Conservation (phyloP, 805 yeast genomes). For the Candida rishiriensis region DNA sequence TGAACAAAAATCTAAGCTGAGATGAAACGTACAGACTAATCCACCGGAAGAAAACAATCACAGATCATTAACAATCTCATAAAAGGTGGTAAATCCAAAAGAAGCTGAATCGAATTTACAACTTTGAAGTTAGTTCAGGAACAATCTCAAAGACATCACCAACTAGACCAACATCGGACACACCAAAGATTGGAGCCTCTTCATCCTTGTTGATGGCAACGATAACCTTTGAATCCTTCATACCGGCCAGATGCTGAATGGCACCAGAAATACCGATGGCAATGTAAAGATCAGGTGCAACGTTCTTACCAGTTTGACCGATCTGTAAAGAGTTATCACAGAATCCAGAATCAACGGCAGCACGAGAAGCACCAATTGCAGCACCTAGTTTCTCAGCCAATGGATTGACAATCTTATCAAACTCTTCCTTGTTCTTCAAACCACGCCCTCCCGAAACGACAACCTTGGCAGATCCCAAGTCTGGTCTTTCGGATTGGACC, state of each 20-base stretch:
- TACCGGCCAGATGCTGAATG: slow-evolving; percentile 96
- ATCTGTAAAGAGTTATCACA: slow-evolving; percentile 95
- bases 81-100: not conserved
- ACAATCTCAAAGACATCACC: slow-evolving; percentile 83
- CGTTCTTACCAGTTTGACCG: slow-evolving; percentile 97
- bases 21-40: no score
- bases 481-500: slow-evolving; percentile 81
- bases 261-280: slow-evolving; percentile 97
- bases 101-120: slow-evolving; percentile 28
- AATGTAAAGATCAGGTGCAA: slow-evolving; percentile 91
- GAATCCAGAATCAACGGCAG: slow-evolving; percentile 95
- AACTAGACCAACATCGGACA: slow-evolving; percentile 84
- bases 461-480: slow-evolving; percentile 72
- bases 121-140: slow-evolving; percentile 85
- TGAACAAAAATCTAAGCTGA: no score
- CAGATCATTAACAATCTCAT: no score
- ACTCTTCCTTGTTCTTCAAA: slow-evolving; percentile 81
- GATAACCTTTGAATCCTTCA: slow-evolving; percentile 92
- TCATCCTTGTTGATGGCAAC: slow-evolving; percentile 94
- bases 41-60: no score
- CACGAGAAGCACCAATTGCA: slow-evolving; percentile 96
- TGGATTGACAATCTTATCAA: slow-evolving; percentile 73
- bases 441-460: slow-evolving; percentile 96
- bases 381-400: slow-evolving; percentile 81
- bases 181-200: slow-evolving; percentile 89